Conservation (phyloP, 2,329 filamentous ascomycete genomes). For the Trichoderma sp. region DNA sequence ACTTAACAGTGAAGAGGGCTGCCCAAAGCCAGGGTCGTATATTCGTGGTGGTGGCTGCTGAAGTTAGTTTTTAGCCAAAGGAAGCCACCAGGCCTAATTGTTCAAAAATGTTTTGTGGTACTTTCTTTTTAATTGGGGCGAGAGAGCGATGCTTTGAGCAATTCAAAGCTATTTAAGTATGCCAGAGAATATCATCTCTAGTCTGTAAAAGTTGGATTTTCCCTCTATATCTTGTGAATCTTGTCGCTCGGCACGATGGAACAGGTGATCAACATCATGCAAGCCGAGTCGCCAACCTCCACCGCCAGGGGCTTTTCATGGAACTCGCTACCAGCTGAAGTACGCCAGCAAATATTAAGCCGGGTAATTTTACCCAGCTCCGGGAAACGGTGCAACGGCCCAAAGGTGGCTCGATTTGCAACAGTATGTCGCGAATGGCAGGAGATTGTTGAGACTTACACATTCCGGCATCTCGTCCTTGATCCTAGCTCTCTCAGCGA, state of each 20-base stretch:
- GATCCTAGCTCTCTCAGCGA: not conserved
- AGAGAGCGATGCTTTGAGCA: not conserved
- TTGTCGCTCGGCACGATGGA: not conserved
- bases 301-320: not conserved
- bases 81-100: not conserved
- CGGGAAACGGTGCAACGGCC: not conserved
- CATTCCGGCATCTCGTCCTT: constrained; percentile 7
- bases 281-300: not conserved
- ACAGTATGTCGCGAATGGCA: constrained; percentile 8
- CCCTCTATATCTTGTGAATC: not conserved
- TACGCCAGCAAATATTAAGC: not conserved
- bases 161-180: not conserved
- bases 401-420: not conserved
- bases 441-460: not conserved
- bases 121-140: not conserved
- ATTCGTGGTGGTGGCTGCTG: not conserved
- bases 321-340: not conserved
- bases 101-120: not conserved
- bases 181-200: not conserved
- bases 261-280: not conserved
- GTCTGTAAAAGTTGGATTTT: not conserved
- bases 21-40: not conserved
- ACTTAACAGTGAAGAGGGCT: not conserved
- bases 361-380: not conserved
- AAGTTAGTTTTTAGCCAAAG: not conserved